Evolutionary conservation across 495 filamentous ascomycete species (phyloP), one percentile per base, ranked within the genome.

Genomic region (Neurospora discreta): DNA sequence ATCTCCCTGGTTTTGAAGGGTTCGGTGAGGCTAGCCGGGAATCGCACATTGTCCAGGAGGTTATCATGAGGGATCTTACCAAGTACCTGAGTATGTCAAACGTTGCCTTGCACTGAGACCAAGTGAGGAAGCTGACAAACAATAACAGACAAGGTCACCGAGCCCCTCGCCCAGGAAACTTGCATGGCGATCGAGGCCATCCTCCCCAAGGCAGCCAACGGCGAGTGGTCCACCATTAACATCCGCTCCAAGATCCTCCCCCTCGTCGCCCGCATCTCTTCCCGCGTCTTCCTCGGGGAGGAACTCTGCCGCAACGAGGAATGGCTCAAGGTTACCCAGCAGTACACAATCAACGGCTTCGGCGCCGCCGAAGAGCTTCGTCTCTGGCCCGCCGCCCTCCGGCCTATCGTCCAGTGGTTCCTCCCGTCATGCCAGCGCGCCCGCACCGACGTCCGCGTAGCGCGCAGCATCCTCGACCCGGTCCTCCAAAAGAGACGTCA

Each of bases 271-370:
- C 82, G 82, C 26, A 75, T 86, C 18, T 83, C 84, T 0, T 81
- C 83, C 2, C 77, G 82, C 23, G 75, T 85, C 65, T 87, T 88
- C 69, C 74, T 87, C 4, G 87, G 87, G 26, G 75, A 81, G 4
- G 78, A 83, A n/a, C 72, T 87, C 5, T 82, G 82, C 70, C 80
- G 82, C 23, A 78, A 85, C 69, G 74, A 78, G 8, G 75, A 81
- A 30, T 87, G 85, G 85, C 76, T 85, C 13, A 71, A 72, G 0
- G 78, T 84, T 1, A 79, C 81, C 0, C 76, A 81, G 18, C 73
- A 81, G 30, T 86, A 85, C 72, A 80, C 83, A 1, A 68, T 80
- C 0, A 73, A 77, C 36, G 72, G 71, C 23, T 77, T 82, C 30
- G n/a, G 44, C 2, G 84, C 78, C 0, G 71, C 79, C 2, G 70